Evolutionary conservation across 2,329 filamentous ascomycete species (phyloP).

Genomic region (Drechslerella dactyloides): DNA sequence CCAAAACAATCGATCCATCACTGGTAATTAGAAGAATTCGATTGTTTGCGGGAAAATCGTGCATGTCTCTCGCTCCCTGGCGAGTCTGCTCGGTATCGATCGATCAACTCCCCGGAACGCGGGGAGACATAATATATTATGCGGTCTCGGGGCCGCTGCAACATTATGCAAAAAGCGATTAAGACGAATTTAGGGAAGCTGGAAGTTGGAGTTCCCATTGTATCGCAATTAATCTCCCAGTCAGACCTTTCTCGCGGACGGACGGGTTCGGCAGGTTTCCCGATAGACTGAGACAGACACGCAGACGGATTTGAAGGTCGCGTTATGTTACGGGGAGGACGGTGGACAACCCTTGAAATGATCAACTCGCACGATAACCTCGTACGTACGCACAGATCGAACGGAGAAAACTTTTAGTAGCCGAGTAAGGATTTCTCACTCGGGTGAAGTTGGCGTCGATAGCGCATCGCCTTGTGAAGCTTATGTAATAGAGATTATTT

Average conservation of each 20-base stretch:
- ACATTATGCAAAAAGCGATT: not conserved
- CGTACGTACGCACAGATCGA: not conserved
- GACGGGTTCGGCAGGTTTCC: slow-evolving; percentile 10
- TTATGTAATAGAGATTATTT: slow-evolving; percentile 3
- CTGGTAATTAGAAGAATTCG: no score
- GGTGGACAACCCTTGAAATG: no score
- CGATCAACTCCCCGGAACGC: not conserved
- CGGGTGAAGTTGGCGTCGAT: not conserved
- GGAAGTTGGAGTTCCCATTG: no score
- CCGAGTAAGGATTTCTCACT: not conserved
- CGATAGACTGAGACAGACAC: not conserved
- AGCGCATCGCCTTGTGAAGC: not conserved
- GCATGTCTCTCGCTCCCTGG: no score
- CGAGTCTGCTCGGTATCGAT: not conserved
- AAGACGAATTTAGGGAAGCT: no score
- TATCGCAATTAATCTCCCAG: slow-evolving; percentile 7
- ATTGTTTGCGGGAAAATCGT: no score
- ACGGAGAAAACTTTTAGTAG: not conserved
- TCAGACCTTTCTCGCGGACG: slow-evolving; percentile 3
- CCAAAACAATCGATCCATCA: no score
- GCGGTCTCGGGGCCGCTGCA: no score
- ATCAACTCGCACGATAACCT: no score
- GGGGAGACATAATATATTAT: no score
- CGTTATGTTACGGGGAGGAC: no score
- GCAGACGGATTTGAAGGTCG: not conserved